Base-by-base conservation (phyloP, 2,329 filamentous ascomycete genomes). In the Cladobotryum mycophilum region DNA sequence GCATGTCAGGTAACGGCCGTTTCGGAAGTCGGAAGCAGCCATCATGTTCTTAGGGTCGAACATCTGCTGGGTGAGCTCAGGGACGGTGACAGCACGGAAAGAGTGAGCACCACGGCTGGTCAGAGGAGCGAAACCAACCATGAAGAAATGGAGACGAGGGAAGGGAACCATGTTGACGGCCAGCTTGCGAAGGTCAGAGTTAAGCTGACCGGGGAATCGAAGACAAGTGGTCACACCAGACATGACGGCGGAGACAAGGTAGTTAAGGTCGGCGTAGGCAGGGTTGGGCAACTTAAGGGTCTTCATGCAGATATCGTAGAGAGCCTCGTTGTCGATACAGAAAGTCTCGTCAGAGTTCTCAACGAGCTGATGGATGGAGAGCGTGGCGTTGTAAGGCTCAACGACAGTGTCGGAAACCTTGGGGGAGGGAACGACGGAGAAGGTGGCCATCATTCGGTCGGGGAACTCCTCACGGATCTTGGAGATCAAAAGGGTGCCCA, bases 11-110 rank as follows among this genome's bases (percentile, higher is more conserved):
- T 99, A 99, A 68, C 93, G 93, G 74, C 93, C 93, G 76, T 97
- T 99, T 68, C 93, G 89, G 90, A 99, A 99, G 80, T 99, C 93
- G 58, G 91, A 95, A 60, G 93, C 93, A 77, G 93, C 93, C 93
- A 99, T 99, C 92, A 99, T 99, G 86, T 99, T 99, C 90, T 97
- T 99, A 68, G 93, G 92, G 81, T 99, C 93, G 81, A 95, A 99
- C 90, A 99, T 97, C 77, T 99, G 93, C 81, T 99, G 93, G 67
- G 93, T 97, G 73, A 99, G 84, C 82, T 99, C 93, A 53, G 93
- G 92, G 56, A 99, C 93, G 68, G 86, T 91, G 74, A 97, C 88
- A 61, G 93, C 92, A 70, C 93, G 93, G 92, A 97, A 99, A 64
- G 88, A 89, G 82, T 95, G 76, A 61, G 92, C 87, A 65, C 76